Evolutionary conservation across 2,329 filamentous ascomycete species (phyloP).

Genomic region (Fusarium sp.): DNA sequence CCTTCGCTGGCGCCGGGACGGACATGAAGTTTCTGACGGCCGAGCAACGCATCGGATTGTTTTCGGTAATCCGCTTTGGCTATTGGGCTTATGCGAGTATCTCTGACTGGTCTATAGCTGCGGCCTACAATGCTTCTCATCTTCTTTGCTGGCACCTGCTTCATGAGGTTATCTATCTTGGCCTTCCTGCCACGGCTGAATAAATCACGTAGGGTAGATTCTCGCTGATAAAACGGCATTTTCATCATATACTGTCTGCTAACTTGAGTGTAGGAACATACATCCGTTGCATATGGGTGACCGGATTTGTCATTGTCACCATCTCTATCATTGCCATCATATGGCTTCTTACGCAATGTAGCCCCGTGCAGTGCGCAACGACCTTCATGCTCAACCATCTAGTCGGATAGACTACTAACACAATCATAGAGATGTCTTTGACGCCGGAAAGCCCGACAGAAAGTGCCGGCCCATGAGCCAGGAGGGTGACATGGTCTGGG

Average conservation of each 20-base stretch:
- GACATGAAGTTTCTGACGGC: not conserved
- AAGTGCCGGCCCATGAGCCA: not conserved
- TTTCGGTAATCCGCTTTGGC: not conserved
- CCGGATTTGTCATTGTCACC: not conserved
- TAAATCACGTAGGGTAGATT: not conserved
- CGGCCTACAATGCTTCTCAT: not conserved
- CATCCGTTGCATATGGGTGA: not conserved
- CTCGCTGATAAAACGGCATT: not conserved
- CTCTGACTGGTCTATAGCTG: not conserved
- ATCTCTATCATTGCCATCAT: not conserved
- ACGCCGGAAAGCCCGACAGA: not conserved
- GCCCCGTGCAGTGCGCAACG: not conserved
- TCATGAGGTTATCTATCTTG: not conserved
- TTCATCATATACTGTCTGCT: no score
- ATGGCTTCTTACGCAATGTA: not conserved
- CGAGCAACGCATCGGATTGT: not conserved
- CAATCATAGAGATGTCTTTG: not conserved
- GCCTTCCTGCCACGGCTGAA: not conserved
- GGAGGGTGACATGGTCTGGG: not conserved
- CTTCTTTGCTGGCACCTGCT: not conserved
- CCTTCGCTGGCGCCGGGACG: not conserved
- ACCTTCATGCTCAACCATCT: not conserved
- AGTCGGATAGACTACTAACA: not conserved
- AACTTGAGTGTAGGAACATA: not conserved
- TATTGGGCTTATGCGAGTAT: not conserved